Evolutionary conservation across 2,329 filamentous ascomycete species (phyloP).

Genomic region (Akanthomyces muscarius): DNA sequence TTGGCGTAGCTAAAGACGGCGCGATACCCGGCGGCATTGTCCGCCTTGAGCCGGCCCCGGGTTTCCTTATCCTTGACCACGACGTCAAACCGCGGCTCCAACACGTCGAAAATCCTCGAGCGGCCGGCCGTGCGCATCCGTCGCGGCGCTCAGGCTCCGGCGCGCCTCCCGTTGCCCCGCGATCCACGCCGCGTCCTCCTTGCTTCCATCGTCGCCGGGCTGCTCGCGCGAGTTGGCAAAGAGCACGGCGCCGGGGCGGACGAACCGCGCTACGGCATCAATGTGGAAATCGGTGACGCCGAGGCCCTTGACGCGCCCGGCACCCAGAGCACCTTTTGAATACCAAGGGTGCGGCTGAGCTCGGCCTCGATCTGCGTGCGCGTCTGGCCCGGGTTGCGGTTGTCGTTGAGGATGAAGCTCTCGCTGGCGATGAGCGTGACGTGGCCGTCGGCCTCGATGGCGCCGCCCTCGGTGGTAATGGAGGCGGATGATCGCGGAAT

Average conservation of each 20-base stretch:
- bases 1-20: constrained; percentile 11
- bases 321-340: constrained; percentile 17
- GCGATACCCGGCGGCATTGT: background rate
- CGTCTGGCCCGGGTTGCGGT: constrained; percentile 15
- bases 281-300: constrained; percentile 18
- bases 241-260: constrained; percentile 7
- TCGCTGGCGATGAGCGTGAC: constrained; percentile 16
- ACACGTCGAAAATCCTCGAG: background rate
- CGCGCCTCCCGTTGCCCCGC: background rate
- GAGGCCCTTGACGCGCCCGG: constrained; percentile 7
- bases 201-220: background rate
- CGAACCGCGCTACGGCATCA: constrained; percentile 16
- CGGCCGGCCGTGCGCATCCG: constrained; percentile 8
- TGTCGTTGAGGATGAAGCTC: constrained; percentile 18
- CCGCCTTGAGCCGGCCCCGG: background rate
- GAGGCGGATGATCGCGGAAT: background rate
- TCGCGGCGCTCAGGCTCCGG: background rate
- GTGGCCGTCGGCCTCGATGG: constrained; percentile 15
- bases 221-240: background rate
- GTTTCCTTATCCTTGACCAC: background rate
- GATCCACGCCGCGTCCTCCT: background rate
- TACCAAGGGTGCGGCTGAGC: constrained; percentile 13
- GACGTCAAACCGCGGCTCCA: background rate
- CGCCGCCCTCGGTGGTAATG: constrained; percentile 2
- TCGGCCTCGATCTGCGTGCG: constrained; percentile 12